Percentiles rank a stretch among this genome's conserved stretches.
These are phyloP conservation scores for Botryotinia narcissicola DNA, from an alignment of 2,329 filamentous ascomycete genomes.

Conservation along the genomic window DNA sequence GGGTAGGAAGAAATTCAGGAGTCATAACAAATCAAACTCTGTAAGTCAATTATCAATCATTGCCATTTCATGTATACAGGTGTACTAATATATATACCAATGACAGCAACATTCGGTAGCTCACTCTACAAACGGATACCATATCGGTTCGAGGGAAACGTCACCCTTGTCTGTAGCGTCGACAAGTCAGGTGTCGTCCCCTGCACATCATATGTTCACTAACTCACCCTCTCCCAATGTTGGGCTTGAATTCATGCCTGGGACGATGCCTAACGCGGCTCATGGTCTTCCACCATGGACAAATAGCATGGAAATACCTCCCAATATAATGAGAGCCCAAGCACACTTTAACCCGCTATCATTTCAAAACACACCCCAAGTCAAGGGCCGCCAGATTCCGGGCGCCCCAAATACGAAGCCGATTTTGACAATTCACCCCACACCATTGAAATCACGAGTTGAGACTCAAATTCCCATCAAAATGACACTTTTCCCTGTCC, in stretches of 20 bases:
- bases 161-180: slow-evolving; percentile 54
- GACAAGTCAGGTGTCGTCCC: slow-evolving; percentile 53
- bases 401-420: slow-evolving; percentile 38
- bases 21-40: slow-evolving; percentile 45
- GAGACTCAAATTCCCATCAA: slow-evolving; percentile 94
- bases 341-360: slow-evolving; percentile 23
- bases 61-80: background rate
- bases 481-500: slow-evolving; percentile 73
- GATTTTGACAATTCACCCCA: slow-evolving; percentile 60
- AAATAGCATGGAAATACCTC: slow-evolving; percentile 29
- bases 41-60: slow-evolving; percentile 38
- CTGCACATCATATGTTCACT: slow-evolving; percentile 42
- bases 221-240: slow-evolving; percentile 48
- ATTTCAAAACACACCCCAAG: slow-evolving; percentile 28
- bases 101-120: slow-evolving; percentile 51
- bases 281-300: slow-evolving; percentile 40
- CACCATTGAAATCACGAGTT: slow-evolving; percentile 80
- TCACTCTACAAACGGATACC: slow-evolving; percentile 51
- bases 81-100: slow-evolving; percentile 34
- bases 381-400: slow-evolving; percentile 31
- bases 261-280: slow-evolving; percentile 33
- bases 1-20: slow-evolving; percentile 32
- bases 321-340: slow-evolving; percentile 25
- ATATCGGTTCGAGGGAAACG: slow-evolving; percentile 50
- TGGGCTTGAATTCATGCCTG: slow-evolving; percentile 43